A percentile compares a stretch with the other conserved stretches of the same genome.
These are phyloP conservation scores for Xanthoceras sorbifolium DNA, from an alignment of 345 rosid species.

Conservation along the genomic window DNA sequence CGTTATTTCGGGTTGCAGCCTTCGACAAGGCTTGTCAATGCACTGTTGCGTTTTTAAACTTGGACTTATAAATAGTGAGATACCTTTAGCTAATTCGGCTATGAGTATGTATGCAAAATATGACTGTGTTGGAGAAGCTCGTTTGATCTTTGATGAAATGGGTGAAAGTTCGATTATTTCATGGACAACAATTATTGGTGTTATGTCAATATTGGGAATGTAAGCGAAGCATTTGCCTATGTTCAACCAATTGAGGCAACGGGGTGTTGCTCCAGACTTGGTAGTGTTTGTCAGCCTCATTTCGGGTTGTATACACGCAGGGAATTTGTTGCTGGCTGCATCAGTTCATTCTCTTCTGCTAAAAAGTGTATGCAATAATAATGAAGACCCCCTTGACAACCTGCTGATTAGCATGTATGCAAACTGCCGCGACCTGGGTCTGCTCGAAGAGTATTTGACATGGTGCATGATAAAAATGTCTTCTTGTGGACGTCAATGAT, in stretches of 20 bases:
- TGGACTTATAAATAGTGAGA: conserved; percentile 26
- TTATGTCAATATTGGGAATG: conserved; percentile 21
- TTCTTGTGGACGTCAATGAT: conserved; percentile 38
- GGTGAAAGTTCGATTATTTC: conserved; percentile 27
- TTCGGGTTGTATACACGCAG: conserved; percentile 22
- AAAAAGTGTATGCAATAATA: conserved; percentile 23
- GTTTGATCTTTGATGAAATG: conserved; percentile 28
- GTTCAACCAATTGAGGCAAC: conserved; percentile 28
- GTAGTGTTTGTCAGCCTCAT: conserved; percentile 31
- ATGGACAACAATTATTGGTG: conserved; percentile 35
- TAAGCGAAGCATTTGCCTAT: conserved; percentile 23
- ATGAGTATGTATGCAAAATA: conserved; percentile 29
- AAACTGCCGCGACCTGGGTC: conserved; percentile 31
- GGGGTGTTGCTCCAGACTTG: conserved; percentile 10
- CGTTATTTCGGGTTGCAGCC: conserved; percentile 21
- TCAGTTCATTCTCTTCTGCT: conserved; percentile 35
- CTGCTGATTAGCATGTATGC: conserved; percentile 35
- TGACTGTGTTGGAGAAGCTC: conserved; percentile 28
- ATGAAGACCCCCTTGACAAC: conserved; percentile 24
- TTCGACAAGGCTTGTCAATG: conserved; percentile 29
- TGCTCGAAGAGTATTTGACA: conserved; percentile 29
- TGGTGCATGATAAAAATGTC: conserved; percentile 17
- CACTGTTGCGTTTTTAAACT: conserved; percentile 35
- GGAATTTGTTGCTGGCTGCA: conserved; percentile 29
- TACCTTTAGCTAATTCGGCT: conserved; percentile 32